phyloP scores from a whole-genome alignment of 2,329 filamentous ascomycete genomes.

The Stagonosporopsis vannaccii region DNA sequence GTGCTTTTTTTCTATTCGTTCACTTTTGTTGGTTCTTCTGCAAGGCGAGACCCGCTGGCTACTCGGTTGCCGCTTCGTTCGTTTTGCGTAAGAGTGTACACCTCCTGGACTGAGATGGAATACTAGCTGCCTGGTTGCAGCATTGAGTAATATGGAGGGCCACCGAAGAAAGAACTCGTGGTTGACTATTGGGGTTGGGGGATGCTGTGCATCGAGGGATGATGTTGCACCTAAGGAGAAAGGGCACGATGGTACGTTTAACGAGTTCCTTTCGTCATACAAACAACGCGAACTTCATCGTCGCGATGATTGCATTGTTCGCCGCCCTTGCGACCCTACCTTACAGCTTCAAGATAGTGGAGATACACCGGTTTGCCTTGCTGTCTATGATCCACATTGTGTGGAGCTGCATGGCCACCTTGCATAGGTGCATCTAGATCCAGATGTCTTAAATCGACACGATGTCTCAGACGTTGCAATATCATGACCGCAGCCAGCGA shows the following conservation, averaged over 20 bases:
- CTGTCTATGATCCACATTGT: constrained; percentile 20
- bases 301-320: neutral
- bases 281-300: constrained; percentile 5
- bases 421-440: constrained; percentile 6
- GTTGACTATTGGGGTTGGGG: constrained; percentile 44
- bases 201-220: constrained; percentile 48
- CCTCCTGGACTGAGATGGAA: constrained; percentile 24
- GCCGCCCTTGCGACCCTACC: constrained; percentile 4
- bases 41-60: neutral
- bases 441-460: neutral
- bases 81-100: constrained; percentile 9
- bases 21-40: constrained; percentile 14
- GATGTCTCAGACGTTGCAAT: neutral
- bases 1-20: constrained; percentile 19
- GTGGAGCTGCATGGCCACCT: constrained; percentile 11
- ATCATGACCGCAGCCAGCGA: neutral
- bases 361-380: constrained; percentile 18
- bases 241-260: constrained; percentile 39
- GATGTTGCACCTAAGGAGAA: constrained; percentile 37
- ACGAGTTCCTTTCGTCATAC: constrained; percentile 12
- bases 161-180: constrained; percentile 35
- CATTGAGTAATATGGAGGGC: constrained; percentile 27
- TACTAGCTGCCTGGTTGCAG: constrained; percentile 41
- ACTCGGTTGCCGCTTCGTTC: constrained; percentile 9
- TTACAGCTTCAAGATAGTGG: constrained; percentile 10